A percentile compares a stretch with the other conserved stretches of the same genome.
These are phyloP conservation scores for Tetraselmis chui DNA, from an alignment of 139 green algal genomes.

Conservation along the genomic window DNA sequence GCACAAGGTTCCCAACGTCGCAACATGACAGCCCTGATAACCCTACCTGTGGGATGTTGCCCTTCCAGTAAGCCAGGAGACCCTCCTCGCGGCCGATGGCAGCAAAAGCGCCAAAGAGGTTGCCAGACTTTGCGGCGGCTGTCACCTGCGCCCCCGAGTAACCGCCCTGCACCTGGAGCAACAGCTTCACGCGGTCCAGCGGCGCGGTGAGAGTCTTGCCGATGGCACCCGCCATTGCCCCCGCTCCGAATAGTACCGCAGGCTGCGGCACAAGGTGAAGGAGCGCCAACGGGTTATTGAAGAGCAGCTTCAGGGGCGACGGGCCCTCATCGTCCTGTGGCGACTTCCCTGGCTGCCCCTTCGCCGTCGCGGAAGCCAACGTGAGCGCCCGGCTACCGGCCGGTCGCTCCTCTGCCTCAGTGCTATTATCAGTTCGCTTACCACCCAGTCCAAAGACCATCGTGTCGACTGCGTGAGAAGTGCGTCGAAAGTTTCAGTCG, in stretches of 20 bases:
- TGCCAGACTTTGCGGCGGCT: conserved; percentile 39
- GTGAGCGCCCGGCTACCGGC: background rate
- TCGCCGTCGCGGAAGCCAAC: background rate
- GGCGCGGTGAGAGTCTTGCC: conserved; percentile 76
- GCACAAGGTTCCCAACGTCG: too few species aligned
- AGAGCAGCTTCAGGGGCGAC: conserved; percentile 1
- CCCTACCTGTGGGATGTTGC: conserved; percentile 68
- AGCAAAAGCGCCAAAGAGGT: conserved; percentile 52
- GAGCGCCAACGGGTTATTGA: conserved; percentile 25
- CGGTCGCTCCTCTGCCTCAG: background rate
- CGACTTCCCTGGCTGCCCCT: too few species aligned
- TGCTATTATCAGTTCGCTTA: background rate
- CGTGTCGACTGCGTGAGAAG: too few species aligned
- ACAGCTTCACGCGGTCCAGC: conserved; percentile 73
- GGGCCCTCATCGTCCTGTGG: background rate
- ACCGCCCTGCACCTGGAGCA: conserved; percentile 30
- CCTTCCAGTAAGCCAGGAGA: conserved; percentile 75
- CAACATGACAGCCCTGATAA: too few species aligned
- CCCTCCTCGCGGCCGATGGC: conserved; percentile 68
- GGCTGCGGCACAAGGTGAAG: conserved; percentile 43
- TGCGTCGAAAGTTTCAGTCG: too few species aligned
- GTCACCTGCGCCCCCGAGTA: conserved; percentile 14
- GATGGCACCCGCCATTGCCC: conserved; percentile 64
- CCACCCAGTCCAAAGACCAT: background rate
- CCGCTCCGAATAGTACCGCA: conserved; percentile 61